Conservation (phyloP, 2,329 filamentous ascomycete species). For the Periconia sp. region DNA sequence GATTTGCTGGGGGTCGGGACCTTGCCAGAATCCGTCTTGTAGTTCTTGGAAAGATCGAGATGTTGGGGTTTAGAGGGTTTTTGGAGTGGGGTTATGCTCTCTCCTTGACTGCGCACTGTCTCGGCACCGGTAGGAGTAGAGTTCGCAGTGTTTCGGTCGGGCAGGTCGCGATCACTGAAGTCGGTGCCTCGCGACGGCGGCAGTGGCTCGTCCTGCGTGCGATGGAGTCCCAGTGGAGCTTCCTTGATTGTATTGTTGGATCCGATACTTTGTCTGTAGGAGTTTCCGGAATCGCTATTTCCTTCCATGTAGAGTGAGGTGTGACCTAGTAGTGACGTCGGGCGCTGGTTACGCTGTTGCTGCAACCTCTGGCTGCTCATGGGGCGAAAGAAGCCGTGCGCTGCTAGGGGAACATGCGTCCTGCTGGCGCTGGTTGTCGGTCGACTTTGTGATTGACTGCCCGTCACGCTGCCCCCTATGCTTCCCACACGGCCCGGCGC, state of each 20-base stretch:
- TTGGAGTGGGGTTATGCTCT: constrained; percentile 78
- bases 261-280: constrained; percentile 41
- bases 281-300: constrained; percentile 31
- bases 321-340: constrained; percentile 42
- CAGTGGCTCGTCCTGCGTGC: constrained; percentile 47
- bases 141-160: constrained; percentile 71
- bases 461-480: constrained; percentile 40
- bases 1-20: constrained; percentile 67
- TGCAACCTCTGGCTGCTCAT: constrained; percentile 97
- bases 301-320: constrained; percentile 35
- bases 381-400: constrained; percentile 89
- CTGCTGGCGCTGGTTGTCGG: constrained; percentile 71
- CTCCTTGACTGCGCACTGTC: constrained; percentile 66
- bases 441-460: constrained; percentile 48
- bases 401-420: constrained; percentile 87
- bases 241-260: constrained; percentile 38
- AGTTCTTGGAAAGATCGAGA: constrained; percentile 63
- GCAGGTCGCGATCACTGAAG: constrained; percentile 72
- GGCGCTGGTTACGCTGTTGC: constrained; percentile 73
- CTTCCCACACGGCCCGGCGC: constrained; percentile 46
- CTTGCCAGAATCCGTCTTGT: constrained; percentile 55
- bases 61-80: constrained; percentile 56
- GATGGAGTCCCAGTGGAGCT: constrained; percentile 35
- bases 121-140: constrained; percentile 68
- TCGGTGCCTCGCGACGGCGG: constrained; percentile 77